Evolutionary conservation across 1,139 yeast species (phyloP), one percentile per base, ranked within the genome.

Genomic region (Suhomyces panamericanus): DNA sequence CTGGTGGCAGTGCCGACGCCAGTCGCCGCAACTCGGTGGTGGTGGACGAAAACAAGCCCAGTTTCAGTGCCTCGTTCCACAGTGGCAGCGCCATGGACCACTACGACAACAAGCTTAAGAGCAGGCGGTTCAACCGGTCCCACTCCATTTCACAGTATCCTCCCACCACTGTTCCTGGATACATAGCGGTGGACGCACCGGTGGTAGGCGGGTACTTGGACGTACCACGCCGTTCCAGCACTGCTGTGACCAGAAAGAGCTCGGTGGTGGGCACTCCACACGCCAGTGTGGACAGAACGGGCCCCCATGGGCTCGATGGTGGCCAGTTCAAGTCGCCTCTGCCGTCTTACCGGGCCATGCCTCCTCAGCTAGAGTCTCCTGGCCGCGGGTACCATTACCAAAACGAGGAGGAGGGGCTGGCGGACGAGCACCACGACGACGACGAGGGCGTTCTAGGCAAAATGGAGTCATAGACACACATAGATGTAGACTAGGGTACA

Each of bases 391-490:
- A 26, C 11, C 35, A 29, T n/a, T 38, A 41, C 30, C 36, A 41
- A 26, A 35, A 47, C 28, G 38, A 33, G 16, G 28, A 27, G 15
- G 35, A 31, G 14, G 29, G 17, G 15, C 13, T 15, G n/a, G 28
- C 10, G 13, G 32, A 17, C 12, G 14, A 22, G 26, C 27, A 36
- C 15, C 39, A 48, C 32, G 54, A 39, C 22, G 57, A 53, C 9
- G 57, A 52, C 29, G 64, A 58, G 31, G 59, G 54, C 17, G 57
- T 60, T 20, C 46, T 60, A 39, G 66, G 64, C 16, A 55, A 55
- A 41, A 55, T 58, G 63, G 66, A 61, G 26, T 15, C 43, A 35
- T 40, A 40, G 38, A 14, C 14, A 36, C 22, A 32, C 29, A 36
- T 29, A 20, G 13, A 16, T 26, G 16, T 35, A 27, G 31, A 34